Conservation (phyloP, 2,329 filamentous ascomycete genomes). For the Trichoderma simmonsii region DNA sequence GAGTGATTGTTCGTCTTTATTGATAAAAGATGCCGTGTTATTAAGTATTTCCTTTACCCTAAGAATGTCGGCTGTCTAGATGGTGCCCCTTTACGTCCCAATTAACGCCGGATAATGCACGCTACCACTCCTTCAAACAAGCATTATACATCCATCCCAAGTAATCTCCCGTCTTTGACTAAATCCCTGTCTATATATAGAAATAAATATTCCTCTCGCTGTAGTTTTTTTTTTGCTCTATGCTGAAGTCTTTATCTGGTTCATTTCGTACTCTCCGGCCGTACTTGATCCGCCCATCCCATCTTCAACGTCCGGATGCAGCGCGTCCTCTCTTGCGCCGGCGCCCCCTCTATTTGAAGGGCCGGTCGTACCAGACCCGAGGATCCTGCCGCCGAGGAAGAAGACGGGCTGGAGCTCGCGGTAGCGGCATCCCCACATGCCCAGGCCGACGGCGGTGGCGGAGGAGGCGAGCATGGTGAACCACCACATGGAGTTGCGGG, state of each 20-base stretch:
- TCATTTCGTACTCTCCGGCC: constrained; percentile 66
- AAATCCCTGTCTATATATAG: neutral
- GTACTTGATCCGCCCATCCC: constrained; percentile 25
- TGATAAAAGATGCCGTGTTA: neutral
- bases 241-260: constrained; percentile 42
- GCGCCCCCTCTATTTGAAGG: constrained; percentile 26
- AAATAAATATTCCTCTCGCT: neutral
- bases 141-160: constrained; percentile 7
- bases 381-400: constrained; percentile 63
- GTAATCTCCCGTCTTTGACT: neutral
- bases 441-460: constrained; percentile 54
- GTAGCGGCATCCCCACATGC: constrained; percentile 89
- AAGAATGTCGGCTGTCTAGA: neutral
- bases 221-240: neutral
- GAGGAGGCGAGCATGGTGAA: constrained; percentile 49
- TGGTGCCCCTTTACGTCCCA: neutral
- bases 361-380: constrained; percentile 28
- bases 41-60: neutral
- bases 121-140: neutral
- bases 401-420: constrained; percentile 84
- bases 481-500: constrained; percentile 86
- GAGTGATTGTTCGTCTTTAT: neutral
- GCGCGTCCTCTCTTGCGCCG: constrained; percentile 24
- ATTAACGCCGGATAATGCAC: constrained; percentile 18
- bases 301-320: constrained; percentile 40